Conservation (phyloP, 2,329 filamentous ascomycete species). For the Metarhizium humberi region DNA sequence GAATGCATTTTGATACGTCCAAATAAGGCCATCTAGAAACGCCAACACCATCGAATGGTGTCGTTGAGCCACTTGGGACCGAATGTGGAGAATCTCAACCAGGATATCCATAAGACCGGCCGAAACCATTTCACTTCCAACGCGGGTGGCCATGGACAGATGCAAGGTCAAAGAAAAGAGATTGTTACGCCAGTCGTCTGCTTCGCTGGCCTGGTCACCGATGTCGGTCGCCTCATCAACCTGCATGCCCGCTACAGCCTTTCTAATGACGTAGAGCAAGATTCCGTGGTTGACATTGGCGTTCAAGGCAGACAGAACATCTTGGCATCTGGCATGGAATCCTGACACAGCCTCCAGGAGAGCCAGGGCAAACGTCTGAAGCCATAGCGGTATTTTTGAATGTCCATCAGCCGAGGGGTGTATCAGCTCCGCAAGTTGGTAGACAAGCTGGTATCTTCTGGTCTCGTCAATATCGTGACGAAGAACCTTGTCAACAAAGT, state of each 20-base stretch:
- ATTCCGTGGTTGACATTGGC: slow-evolving; percentile 95
- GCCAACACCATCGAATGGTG: slow-evolving; percentile 76
- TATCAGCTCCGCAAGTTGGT: slow-evolving; percentile 86
- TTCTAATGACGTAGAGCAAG: slow-evolving; percentile 84
- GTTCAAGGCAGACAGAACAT: slow-evolving; percentile 84
- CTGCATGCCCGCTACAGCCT: slow-evolving; percentile 76
- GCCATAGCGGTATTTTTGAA: slow-evolving; percentile 57
- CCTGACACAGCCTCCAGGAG: slow-evolving; percentile 79
- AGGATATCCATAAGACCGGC: slow-evolving; percentile 85
- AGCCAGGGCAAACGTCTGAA: slow-evolving; percentile 75
- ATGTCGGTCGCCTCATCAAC: slow-evolving; percentile 42
- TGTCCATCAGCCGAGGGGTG: slow-evolving; percentile 69
- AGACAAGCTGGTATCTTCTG: slow-evolving; percentile 77
- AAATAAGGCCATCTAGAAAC: slow-evolving; percentile 83
- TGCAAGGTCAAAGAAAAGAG: slow-evolving; percentile 82
- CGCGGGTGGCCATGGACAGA: slow-evolving; percentile 64
- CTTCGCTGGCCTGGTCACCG: slow-evolving; percentile 52
- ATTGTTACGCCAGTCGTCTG: slow-evolving; percentile 83
- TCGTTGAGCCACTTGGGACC: slow-evolving; percentile 72
- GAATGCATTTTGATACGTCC: slow-evolving; percentile 77
- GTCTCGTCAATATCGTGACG: slow-evolving; percentile 86
- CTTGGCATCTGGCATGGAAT: slow-evolving; percentile 65
- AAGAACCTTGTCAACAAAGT: slow-evolving; percentile 79
- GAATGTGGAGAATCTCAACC: slow-evolving; percentile 76
- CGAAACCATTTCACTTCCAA: slow-evolving; percentile 75